Evolutionary conservation across 345 rosid species (phyloP), one percentile per base, ranked within the genome.

Genomic region (Camelina sativa): DNA sequence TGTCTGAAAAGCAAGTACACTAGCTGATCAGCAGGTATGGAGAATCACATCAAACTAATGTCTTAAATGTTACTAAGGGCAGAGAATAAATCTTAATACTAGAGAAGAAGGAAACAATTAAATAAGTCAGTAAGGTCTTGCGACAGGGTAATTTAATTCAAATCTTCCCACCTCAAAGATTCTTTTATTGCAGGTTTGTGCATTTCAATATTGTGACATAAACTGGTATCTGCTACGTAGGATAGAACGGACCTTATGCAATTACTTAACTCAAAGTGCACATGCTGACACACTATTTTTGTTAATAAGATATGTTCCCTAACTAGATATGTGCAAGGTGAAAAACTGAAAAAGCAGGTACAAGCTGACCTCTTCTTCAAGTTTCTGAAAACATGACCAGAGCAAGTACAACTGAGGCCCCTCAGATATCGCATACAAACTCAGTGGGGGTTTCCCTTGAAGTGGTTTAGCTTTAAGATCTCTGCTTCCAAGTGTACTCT

Each of bases 281-380:
- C 67, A 47, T 34, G 15, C 9, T 16, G 35, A 51, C 32, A 16
- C 35, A 32, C 44, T 3, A 37, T 40, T 54, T 51, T 35, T 13
- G 23, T 22, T 19, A 3, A 68, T 32, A 11, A 67, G 37, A 20
- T 61, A 52, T 38, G 8, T 22, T 30, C 4, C 16, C 22, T 1
- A 75, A 32, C 28, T 65, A 25, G 52, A 51, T 44, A 51, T 38
- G 60, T 11, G n/a, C 5, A 64, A 19, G 12, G 11, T 32, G 71
- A 78, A 30, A 23, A 57, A 30, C 30, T 60, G 58, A 11, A 69
- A 71, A 76, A 74, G 79, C 55, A 71, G 69, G 74, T 71, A 74
- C 67, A 81, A 73, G 79, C 92, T 76, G 83, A 80, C 97, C 95
- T 91, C 91, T 80, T 90, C 81, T 83, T 91, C 85, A 57, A 94